Evolutionary conservation across 2,329 filamentous ascomycete genomes (phyloP).

Genomic region (Claviceps quebecensis): DNA sequence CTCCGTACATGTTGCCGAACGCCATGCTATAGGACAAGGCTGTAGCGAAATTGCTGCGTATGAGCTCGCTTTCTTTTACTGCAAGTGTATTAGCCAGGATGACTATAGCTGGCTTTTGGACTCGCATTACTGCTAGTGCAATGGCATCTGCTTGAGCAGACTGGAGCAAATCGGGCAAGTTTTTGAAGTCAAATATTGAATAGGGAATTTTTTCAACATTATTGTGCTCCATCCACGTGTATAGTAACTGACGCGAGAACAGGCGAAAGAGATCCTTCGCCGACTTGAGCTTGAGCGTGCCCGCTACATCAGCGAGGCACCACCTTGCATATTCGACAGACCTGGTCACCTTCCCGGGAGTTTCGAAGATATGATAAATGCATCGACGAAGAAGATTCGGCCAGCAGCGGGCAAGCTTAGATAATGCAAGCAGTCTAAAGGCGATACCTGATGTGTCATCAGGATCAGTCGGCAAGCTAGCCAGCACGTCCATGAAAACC

Average conservation of each 20-base stretch:
- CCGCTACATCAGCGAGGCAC: conserved; percentile 55
- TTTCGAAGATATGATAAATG: conserved; percentile 91
- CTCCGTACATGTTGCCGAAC: conserved; percentile 26
- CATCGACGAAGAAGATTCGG: conserved; percentile 73
- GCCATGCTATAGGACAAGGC: conserved; percentile 73
- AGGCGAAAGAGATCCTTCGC: conserved; percentile 63
- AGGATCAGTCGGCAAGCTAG: conserved; percentile 58
- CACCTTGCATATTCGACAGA: conserved; percentile 57
- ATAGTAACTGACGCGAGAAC: conserved; percentile 79
- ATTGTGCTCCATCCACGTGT: conserved; percentile 69
- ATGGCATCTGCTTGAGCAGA: conserved; percentile 65
- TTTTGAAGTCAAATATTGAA: conserved; percentile 66
- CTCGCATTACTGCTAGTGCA: conserved; percentile 71
- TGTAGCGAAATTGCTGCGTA: conserved; percentile 60
- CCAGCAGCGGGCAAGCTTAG: conserved; percentile 68
- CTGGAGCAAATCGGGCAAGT: conserved; percentile 51
- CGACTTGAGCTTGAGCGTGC: conserved; percentile 47
- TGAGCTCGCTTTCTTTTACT: conserved; percentile 38
- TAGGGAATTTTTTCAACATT: conserved; percentile 63
- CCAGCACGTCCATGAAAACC: conserved; percentile 73
- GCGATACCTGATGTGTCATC: conserved; percentile 71
- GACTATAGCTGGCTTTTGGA: conserved; percentile 47
- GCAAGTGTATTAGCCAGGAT: conserved; percentile 46
- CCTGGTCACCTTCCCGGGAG: conserved; percentile 54
- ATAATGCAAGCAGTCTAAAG: conserved; percentile 62